Evolutionary conservation across 202 grass and related monocot genomes (phyloP).

Genomic region (Saccharum hybrid): DNA sequence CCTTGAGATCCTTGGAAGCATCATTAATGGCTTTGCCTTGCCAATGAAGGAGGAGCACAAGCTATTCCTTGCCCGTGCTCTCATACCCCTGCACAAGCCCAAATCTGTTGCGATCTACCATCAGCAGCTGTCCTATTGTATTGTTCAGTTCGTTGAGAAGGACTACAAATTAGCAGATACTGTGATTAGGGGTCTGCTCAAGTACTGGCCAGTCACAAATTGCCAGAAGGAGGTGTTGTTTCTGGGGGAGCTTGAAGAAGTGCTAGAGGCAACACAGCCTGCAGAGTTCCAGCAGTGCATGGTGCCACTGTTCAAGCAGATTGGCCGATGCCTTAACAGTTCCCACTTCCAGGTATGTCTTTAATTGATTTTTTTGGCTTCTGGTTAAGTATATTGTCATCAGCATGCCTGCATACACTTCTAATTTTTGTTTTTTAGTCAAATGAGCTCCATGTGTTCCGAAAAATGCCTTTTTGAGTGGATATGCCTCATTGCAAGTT

Average conservation of each 20-base stretch:
- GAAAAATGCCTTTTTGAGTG: constrained; percentile 15
- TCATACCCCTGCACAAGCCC: constrained; percentile 84
- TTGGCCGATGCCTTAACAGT: constrained; percentile 85
- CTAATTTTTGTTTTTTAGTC: background rate
- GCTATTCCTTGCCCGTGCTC: constrained; percentile 72
- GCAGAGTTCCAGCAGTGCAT: constrained; percentile 89
- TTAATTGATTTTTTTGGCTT: constrained; percentile 18
- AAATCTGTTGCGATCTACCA: constrained; percentile 80
- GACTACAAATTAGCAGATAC: constrained; percentile 87
- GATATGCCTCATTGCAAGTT: background rate
- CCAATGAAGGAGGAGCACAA: constrained; percentile 98
- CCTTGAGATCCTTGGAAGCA: constrained; percentile 90
- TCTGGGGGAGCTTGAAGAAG: constrained; percentile 86
- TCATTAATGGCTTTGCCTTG: constrained; percentile 86
- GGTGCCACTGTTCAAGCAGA: constrained; percentile 88
- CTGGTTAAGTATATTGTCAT: constrained; percentile 13
- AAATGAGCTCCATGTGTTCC: constrained; percentile 35
- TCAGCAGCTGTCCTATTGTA: constrained; percentile 88
- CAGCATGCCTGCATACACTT: background rate
- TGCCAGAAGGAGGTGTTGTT: constrained; percentile 95
- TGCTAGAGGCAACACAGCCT: constrained; percentile 77
- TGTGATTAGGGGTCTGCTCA: constrained; percentile 80
- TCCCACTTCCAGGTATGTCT: constrained; percentile 78
- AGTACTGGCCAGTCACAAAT: constrained; percentile 93
- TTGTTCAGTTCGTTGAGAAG: constrained; percentile 92